These are phyloP conservation scores for Coemansia sp. DNA, from an alignment of 192 early-diverging fungal genomes.

Conservation along the genomic window DNA sequence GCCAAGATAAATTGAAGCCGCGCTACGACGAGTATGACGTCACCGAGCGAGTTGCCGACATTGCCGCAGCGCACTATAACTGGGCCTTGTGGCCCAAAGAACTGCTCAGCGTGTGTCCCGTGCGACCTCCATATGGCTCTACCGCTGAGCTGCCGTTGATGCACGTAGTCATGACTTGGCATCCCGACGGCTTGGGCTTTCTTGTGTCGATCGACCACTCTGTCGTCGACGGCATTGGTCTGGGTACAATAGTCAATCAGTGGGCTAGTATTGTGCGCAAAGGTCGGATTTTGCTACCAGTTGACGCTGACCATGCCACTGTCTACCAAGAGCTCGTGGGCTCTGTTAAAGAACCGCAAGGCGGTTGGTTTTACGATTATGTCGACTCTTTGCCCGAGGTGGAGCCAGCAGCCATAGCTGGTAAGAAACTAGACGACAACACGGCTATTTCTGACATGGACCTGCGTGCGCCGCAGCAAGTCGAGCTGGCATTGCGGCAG, in stretches of 20 bases:
- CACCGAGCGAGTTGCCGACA: conserved; percentile 10
- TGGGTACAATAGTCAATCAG: conserved; percentile 37
- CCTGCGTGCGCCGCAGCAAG: conserved; percentile 13
- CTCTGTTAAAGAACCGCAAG: neutral
- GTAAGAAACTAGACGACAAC: neutral
- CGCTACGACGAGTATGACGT: conserved; percentile 30
- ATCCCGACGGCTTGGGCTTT: conserved; percentile 40
- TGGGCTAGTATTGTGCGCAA: conserved; percentile 22
- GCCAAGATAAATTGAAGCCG: conserved; percentile 1
- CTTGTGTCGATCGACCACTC: conserved; percentile 47
- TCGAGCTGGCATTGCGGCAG: conserved; percentile 28
- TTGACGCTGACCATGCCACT: conserved; percentile 32
- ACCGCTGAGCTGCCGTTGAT: conserved; percentile 18
- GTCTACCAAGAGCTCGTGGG: conserved; percentile 17
- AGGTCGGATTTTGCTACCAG: conserved; percentile 2
- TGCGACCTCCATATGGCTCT: conserved; percentile 8
- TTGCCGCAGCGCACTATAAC: conserved; percentile 21
- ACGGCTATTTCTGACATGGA: conserved; percentile 20
- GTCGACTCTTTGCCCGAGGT: conserved; percentile 19
- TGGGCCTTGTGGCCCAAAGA: conserved; percentile 34
- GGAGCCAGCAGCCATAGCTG: neutral
- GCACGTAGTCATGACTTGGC: conserved; percentile 39
- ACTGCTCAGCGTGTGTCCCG: conserved; percentile 24
- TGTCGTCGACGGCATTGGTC: conserved; percentile 38
- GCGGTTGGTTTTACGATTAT: conserved; percentile 31